Evolutionary conservation across 768 basidiomycete species (phyloP), one percentile per base, ranked within the genome.

Genomic region (Leccinum incarnatum): DNA sequence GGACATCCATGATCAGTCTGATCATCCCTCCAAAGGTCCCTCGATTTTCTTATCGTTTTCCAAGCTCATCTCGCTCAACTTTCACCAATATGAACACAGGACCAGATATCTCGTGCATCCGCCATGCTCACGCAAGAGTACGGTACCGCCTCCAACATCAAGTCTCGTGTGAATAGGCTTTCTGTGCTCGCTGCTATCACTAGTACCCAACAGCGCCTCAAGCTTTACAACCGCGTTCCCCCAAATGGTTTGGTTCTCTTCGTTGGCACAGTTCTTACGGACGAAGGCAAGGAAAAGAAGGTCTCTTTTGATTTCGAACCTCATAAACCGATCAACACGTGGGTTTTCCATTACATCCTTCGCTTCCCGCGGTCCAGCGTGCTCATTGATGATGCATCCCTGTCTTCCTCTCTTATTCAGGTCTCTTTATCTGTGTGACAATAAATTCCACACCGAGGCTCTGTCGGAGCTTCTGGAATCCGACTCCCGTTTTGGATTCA

Each of bases 251-350:
- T 99, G 19, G 93, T 98, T 61, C 86, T 99, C 40, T 99, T 98
- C 75, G 97, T 98, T 58, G 97, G 97, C 30, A 99, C 97, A 11
- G 92, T 99, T 68, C 78, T 98, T 55, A 99, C 96, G 52, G 95
- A 98, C 66, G 96, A 98, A 76, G 96, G 96, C 58, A 99, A 99
- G 75, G 97, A 98, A 77, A 98, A 98, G 82, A 99, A 98, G 75
- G 93, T 96, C 30, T 95, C 93, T 0, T 98, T 98, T 68, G 96
- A 98, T 74, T 95, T 99, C 63, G 94, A 97, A 72, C 97, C 97
- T 8, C 96, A 97, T 75, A 98, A 98, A 73, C 95, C 96, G 34
- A 97, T 98, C 79, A 98, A 98, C 74, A 98, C 96, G 92, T 95
- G 75, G 58, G 89, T 79, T 12, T 21, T 4, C 50, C 46, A 46